Base-by-base conservation (phyloP, 2,329 filamentous ascomycete genomes). In the Calonectria pseudoturangicola region DNA sequence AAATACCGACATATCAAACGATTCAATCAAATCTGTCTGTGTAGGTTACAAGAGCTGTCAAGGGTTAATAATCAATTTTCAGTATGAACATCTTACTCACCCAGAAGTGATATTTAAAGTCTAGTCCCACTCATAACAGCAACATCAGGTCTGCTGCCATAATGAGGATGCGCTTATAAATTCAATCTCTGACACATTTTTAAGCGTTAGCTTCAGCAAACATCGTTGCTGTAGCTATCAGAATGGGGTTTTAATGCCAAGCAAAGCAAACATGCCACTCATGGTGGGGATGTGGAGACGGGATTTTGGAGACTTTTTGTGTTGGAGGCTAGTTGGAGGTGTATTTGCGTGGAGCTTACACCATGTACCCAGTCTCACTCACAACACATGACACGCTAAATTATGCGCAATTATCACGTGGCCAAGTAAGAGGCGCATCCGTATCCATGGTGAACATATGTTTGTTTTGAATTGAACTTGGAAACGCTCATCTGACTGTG, bases 1-100 rank as follows among this genome's bases (percentile, higher is more conserved):
- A 71, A 85, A 84, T 2, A 85, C 83, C 1, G 83, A 85, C 83
- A 85, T 85, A 30, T 75, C 43, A 58, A 60, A 18, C 8, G n/a
- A 56, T 18, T 39, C 18, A 15, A 2, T 36, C 15, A 2, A 2
- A 28, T 56, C 3, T 5, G 18, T 21, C 18, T 16, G 33, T 7
- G 12, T 13, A 15, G 10, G 25, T 18, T 2, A 25, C 15, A 2
- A 10, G 7, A 30, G 4, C 18, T 56, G 36, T 5, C 12, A 21
- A 60, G 21, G 30, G 27, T 25, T 16, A n/a, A 58, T 36, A 21
- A 7, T 36, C 33, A 9, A 10, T 36, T 12, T 36, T 36, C 10
- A 6, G n/a, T 21, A 10, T 39, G 6, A 5, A 18, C 15, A 56
- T 21, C 25, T 39, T 18, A 21, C 21, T 21, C 21, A 41, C 33